Conservation (phyloP, 179 eudicot genomes). For the Amaranthus tricolor region DNA sequence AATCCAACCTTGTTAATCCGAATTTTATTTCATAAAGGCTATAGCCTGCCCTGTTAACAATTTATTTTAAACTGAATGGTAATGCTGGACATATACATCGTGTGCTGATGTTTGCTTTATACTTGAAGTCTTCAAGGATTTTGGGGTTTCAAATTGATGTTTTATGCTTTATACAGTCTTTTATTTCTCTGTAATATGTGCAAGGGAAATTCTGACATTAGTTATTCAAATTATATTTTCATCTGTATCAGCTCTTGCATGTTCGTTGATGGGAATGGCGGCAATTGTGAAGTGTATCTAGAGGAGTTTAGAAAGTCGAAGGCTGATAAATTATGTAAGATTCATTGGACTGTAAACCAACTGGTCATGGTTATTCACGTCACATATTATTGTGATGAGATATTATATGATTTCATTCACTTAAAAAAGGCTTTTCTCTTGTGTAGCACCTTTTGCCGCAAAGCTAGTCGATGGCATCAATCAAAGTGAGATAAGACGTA, state of each 20-base stretch:
- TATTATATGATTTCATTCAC: not conserved
- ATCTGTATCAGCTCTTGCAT: slow-evolving; percentile 60
- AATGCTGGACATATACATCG: not conserved
- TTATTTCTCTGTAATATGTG: not conserved
- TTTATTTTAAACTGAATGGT: not conserved
- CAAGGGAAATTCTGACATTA: not conserved
- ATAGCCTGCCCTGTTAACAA: not conserved
- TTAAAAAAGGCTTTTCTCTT: slow-evolving; percentile 10
- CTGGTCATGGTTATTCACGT: not conserved
- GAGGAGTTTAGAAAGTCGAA: slow-evolving; percentile 57
- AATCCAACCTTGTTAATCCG: not conserved
- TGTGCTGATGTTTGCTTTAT: not conserved
- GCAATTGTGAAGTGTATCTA: slow-evolving; percentile 56
- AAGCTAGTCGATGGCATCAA: slow-evolving; percentile 87
- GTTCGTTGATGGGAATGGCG: slow-evolving; percentile 57
- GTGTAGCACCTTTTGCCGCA: slow-evolving; percentile 65
- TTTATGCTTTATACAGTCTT: not conserved
- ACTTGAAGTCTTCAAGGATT: not conserved
- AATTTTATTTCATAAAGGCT: not conserved
- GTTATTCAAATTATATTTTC: not conserved
- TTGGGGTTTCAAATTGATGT: not conserved
- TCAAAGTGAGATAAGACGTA: slow-evolving; percentile 76
- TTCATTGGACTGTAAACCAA: slow-evolving; percentile 7
- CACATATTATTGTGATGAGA: not conserved
- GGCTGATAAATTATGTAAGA: slow-evolving; percentile 70